These are phyloP conservation scores for Fraxinus paxiana DNA, from an alignment of 305 asterid genomes.

Conservation along the genomic window DNA sequence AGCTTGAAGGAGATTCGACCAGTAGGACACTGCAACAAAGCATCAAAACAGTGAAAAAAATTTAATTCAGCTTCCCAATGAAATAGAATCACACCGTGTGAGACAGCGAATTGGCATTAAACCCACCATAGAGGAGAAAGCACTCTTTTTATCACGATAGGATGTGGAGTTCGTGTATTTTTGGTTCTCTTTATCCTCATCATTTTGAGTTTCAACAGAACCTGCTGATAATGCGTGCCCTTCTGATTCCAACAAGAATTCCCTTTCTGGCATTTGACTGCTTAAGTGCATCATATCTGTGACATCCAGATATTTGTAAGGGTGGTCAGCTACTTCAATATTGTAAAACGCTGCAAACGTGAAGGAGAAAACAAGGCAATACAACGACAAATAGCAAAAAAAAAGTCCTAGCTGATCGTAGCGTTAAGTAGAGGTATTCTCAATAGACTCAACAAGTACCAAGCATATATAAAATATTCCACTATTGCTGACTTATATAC, in stretches of 20 bases:
- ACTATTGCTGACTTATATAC: not conserved
- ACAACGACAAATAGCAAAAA: not conserved
- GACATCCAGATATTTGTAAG: conserved; percentile 26
- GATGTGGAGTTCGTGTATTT: conserved; percentile 48
- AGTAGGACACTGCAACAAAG: conserved; percentile 64
- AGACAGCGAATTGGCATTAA: conserved; percentile 14
- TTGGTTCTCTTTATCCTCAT: conserved; percentile 48
- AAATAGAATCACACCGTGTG: conserved; percentile 7
- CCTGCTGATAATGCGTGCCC: conserved; percentile 45
- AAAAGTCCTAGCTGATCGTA: not conserved
- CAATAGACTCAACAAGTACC: not conserved
- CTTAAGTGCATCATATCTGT: conserved; percentile 48
- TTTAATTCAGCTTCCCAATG: conserved; percentile 18
- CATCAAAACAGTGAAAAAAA: conserved; percentile 8
- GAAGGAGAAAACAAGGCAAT: conserved; percentile 4
- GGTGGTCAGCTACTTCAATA: conserved; percentile 13
- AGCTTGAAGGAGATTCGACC: conserved; percentile 95
- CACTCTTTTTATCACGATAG: conserved; percentile 54
- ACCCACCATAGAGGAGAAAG: conserved; percentile 68
- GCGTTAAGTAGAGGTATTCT: not conserved
- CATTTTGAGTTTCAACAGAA: conserved; percentile 43
- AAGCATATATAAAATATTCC: not conserved
- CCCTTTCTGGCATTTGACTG: conserved; percentile 51
- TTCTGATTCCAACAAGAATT: conserved; percentile 52
- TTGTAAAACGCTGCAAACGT: not conserved